phyloP scores from a whole-genome alignment of 139 green algal genomes.

The Eudorina sp. region DNA sequence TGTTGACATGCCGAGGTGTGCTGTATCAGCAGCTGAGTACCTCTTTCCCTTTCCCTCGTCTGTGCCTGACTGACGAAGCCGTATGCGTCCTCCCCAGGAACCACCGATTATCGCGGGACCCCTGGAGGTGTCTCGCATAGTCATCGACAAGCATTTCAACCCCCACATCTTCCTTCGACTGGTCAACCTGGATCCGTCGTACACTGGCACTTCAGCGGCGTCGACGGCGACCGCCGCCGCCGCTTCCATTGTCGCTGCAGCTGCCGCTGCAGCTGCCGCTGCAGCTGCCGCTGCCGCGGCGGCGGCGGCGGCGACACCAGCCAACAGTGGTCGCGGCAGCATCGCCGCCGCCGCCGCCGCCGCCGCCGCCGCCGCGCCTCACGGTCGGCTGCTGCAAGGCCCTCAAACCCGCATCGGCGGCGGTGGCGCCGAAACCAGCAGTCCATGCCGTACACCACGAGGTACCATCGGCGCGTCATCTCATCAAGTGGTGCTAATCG shows the following conservation, averaged over 20 bases:
- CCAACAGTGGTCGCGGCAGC: too few relatives aligned
- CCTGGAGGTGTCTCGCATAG: neutral
- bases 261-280: too few relatives aligned
- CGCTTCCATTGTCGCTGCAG: too few relatives aligned
- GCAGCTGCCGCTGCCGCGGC: too few relatives aligned
- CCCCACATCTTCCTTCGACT: constrained; percentile 38
- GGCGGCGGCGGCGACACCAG: neutral
- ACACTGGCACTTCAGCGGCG: too few relatives aligned
- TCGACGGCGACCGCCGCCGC: too few relatives aligned
- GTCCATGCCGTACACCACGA: neutral
- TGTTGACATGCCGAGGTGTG: too few relatives aligned
- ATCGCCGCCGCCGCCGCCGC: too few relatives aligned
- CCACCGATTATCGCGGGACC: constrained; percentile 1
- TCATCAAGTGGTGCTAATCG: neutral
- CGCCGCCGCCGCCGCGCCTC: too few relatives aligned
- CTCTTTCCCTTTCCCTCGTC: too few relatives aligned
- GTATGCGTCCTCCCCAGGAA: constrained; percentile 1
- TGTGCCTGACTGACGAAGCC: neutral
- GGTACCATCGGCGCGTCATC: neutral
- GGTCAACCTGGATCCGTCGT: neutral
- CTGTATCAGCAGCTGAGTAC: too few relatives aligned
- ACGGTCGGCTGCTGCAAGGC: neutral
- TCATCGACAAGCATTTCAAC: constrained; percentile 36
- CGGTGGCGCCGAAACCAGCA: too few relatives aligned
- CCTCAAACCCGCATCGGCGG: neutral